Percentiles rank a stretch among this genome's conserved stretches.
Evolutionary conservation across 2,329 filamentous ascomycete species (phyloP).

Genomic region (Raffaelea arxii): DNA sequence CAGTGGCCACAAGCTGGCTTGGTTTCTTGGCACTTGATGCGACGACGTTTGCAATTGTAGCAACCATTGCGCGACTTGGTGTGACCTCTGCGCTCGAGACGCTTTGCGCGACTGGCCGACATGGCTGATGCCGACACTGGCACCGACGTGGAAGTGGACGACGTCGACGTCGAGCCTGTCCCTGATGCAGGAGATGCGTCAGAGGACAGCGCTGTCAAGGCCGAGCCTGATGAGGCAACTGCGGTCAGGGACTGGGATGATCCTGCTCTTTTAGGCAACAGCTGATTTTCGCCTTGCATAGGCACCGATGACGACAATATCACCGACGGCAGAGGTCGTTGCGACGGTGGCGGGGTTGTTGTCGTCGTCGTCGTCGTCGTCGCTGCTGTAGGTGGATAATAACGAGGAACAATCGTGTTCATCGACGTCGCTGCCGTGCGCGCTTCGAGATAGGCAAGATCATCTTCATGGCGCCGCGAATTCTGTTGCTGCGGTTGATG

Average conservation of each 20-base stretch:
- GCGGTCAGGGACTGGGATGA: not conserved
- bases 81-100: slow-evolving; percentile 48
- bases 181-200: not conserved
- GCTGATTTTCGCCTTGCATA: too few relatives aligned
- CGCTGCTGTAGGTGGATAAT: not conserved
- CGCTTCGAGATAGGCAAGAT: not conserved
- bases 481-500: not conserved
- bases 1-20: slow-evolving; percentile 55
- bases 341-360: not conserved
- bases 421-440: not conserved
- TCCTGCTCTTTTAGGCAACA: too few relatives aligned
- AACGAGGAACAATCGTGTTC: too few relatives aligned
- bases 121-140: too few relatives aligned
- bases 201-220: not conserved
- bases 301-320: not conserved
- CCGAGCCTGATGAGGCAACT: not conserved
- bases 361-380: not conserved
- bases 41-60: slow-evolving; percentile 56
- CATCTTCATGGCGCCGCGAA: not conserved
- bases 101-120: too few relatives aligned
- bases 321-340: not conserved
- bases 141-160: not conserved
- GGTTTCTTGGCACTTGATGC: slow-evolving; percentile 63
- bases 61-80: slow-evolving; percentile 58
- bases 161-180: not conserved